A percentile compares a stretch with the other conserved stretches of the same genome.
Evolutionary conservation across 164 flowering plant species (phyloP).

Genomic region (Litsea cubeba): DNA sequence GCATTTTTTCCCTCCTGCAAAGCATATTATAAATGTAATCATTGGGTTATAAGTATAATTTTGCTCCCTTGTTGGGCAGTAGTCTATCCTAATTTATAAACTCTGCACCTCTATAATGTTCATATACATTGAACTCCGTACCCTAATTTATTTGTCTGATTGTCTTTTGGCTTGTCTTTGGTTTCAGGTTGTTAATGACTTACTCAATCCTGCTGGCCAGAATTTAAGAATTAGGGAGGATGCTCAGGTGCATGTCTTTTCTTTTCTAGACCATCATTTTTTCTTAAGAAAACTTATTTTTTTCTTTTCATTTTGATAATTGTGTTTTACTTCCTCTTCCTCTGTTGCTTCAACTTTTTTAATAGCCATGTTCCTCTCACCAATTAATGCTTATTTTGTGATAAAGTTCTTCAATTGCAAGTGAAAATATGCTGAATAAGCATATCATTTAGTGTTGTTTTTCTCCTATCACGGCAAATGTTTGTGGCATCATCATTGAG

Average conservation of each 20-base stretch:
- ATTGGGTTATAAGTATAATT: not conserved
- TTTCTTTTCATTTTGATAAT: not conserved
- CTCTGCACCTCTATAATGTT: not conserved
- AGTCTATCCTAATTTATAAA: too few species aligned
- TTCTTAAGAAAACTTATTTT: not conserved
- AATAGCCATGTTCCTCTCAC: not conserved
- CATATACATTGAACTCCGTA: not conserved
- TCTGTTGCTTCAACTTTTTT: not conserved
- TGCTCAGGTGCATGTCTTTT: conserved; percentile 52
- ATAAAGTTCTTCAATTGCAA: not conserved
- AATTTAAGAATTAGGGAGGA: conserved; percentile 95
- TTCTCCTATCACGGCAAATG: not conserved
- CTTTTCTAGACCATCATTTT: not conserved
- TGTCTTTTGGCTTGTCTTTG: conserved; percentile 8
- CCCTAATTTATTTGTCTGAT: not conserved
- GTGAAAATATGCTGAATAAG: not conserved
- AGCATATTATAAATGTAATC: not conserved
- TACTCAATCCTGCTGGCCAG: conserved; percentile 95
- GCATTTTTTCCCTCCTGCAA: not conserved
- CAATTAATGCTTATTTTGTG: not conserved
- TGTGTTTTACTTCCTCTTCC: not conserved
- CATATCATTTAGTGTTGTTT: not conserved
- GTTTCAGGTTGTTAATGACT: conserved; percentile 92
- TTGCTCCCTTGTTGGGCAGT: not conserved
- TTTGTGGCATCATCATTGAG: too few species aligned